phyloP scores from a whole-genome alignment of 2,329 filamentous ascomycete species.

The Hyphodiscus sp. region DNA sequence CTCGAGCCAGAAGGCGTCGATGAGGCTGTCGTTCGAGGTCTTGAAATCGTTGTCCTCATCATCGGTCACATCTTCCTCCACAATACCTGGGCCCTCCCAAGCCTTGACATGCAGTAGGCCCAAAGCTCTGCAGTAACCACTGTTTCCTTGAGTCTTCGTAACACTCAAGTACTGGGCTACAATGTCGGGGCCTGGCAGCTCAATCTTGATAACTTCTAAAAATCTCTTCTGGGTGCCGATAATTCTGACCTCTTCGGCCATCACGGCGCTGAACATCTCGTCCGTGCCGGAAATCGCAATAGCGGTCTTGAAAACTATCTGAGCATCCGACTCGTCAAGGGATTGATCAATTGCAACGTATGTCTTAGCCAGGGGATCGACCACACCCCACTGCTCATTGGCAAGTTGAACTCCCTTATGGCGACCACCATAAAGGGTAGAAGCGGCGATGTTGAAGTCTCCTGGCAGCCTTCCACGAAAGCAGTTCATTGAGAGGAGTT shows the following conservation, averaged over 20 bases:
- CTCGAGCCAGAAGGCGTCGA: constrained; percentile 62
- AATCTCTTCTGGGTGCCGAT: constrained; percentile 44
- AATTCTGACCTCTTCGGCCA: constrained; percentile 33
- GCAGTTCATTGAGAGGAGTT: constrained; percentile 55
- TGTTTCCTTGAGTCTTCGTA: constrained; percentile 29
- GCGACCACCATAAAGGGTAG: constrained; percentile 56
- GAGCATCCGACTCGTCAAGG: constrained; percentile 33
- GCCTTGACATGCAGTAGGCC: constrained; percentile 41
- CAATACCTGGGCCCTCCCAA: constrained; percentile 32
- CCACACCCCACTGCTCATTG: constrained; percentile 9
- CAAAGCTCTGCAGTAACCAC: constrained; percentile 33
- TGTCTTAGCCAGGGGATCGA: constrained; percentile 17
- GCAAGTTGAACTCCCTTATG: constrained; percentile 15
- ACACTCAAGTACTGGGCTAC: constrained; percentile 40
- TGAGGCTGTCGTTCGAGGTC: constrained; percentile 24
- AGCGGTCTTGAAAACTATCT: constrained; percentile 38
- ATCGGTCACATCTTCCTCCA: constrained; percentile 22
- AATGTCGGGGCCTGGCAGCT: constrained; percentile 36
- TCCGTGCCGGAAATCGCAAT: constrained; percentile 35
- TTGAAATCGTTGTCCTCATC: constrained; percentile 20
- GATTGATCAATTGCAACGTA: constrained; percentile 17
- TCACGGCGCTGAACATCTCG: constrained; percentile 28
- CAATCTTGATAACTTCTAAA: constrained; percentile 53
- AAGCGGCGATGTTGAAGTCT: constrained; percentile 71
- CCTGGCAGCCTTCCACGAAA: constrained; percentile 58